These are phyloP conservation scores for Skeletonema grethae DNA, from an alignment of 108 stramenopile genomes.

Conservation along the genomic window DNA sequence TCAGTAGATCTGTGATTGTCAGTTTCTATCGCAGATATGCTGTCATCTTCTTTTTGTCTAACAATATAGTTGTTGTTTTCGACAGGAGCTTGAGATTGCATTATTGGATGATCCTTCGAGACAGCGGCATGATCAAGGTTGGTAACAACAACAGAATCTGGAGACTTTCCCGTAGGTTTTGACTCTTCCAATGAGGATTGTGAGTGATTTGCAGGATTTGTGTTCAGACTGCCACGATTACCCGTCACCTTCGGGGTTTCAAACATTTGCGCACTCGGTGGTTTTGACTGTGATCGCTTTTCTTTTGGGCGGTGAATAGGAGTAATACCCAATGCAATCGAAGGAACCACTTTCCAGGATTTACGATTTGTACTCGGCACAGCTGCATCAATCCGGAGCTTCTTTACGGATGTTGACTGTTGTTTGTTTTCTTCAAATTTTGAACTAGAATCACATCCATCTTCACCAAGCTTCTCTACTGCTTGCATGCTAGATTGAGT, in stretches of 20 bases:
- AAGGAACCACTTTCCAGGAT: background rate
- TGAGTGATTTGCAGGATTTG: background rate
- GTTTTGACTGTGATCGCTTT: background rate
- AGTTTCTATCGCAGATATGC: background rate
- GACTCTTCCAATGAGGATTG: background rate
- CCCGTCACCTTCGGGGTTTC: background rate
- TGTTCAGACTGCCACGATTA: background rate
- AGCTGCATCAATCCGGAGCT: background rate
- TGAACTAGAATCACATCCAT: slow-evolving; percentile 4
- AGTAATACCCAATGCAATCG: background rate
- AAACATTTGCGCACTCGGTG: background rate
- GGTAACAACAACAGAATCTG: slow-evolving; percentile 29
- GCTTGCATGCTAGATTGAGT: background rate
- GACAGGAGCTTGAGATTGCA: background rate
- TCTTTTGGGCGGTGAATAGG: slow-evolving; percentile 3
- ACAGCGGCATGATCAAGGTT: background rate
- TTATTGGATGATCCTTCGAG: background rate
- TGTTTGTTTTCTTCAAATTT: background rate
- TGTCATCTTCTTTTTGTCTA: background rate
- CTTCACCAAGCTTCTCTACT: slow-evolving; percentile 4
- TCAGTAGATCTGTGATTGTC: background rate
- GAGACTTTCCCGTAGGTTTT: slow-evolving; percentile 7
- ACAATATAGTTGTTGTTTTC: background rate
- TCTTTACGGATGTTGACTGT: background rate
- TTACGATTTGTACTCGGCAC: background rate